phyloP scores from a whole-genome alignment of 1,139 yeast species.

The Yueomyces sp. region DNA sequence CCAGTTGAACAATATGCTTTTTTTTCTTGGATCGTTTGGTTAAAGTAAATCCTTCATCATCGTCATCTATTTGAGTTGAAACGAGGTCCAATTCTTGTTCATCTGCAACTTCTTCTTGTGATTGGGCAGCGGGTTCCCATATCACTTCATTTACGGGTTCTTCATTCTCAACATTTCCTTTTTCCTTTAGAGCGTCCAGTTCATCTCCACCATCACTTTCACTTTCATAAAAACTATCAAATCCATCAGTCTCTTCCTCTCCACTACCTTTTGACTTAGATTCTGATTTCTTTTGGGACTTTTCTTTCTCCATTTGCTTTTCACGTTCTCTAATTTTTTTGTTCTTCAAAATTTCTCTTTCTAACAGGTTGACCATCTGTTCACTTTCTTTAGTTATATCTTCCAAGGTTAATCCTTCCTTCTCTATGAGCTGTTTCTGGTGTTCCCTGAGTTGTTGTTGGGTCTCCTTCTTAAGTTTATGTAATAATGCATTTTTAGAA shows the following conservation, averaged over 20 bases:
- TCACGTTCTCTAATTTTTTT: slow-evolving; percentile 41
- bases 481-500: slow-evolving; percentile 16
- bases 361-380: slow-evolving; percentile 39
- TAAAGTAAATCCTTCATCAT: slow-evolving; percentile 3
- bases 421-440: slow-evolving; percentile 16
- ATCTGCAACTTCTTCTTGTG: slow-evolving; percentile 7
- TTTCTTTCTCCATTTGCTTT: slow-evolving; percentile 29
- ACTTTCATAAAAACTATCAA: slow-evolving; percentile 20
- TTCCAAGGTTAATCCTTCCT: slow-evolving; percentile 16
- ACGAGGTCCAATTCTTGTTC: slow-evolving; percentile 5
- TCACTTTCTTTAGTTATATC: slow-evolving; percentile 22
- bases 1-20: neutral
- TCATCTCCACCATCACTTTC: slow-evolving; percentile 15
- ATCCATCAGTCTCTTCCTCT: slow-evolving; percentile 11
- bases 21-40: slow-evolving; percentile 3
- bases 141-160: slow-evolving; percentile 4
- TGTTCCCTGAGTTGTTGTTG: slow-evolving; percentile 24
- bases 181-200: slow-evolving; percentile 1
- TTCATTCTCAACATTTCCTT: slow-evolving; percentile 4
- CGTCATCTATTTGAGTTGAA: neutral
- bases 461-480: slow-evolving; percentile 20
- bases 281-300: slow-evolving; percentile 5
- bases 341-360: slow-evolving; percentile 47
- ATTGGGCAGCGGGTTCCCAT: slow-evolving; percentile 3
- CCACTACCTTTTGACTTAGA: slow-evolving; percentile 1